These are phyloP conservation scores for Lotus japonicus DNA, from an alignment of 306 rosid genomes.

Conservation along the genomic window DNA sequence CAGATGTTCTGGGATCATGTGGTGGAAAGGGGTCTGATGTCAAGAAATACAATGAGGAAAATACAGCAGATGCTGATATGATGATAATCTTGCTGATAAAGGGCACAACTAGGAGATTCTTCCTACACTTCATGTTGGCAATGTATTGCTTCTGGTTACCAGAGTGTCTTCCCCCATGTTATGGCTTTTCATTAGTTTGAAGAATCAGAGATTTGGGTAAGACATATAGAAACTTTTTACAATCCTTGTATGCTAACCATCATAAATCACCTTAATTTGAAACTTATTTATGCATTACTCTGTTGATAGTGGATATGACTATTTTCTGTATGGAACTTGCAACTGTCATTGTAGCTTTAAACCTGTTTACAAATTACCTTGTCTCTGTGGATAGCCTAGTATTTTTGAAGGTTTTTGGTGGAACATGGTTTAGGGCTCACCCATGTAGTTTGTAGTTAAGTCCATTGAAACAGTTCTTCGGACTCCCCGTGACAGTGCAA, in stretches of 20 bases:
- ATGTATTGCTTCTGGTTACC: neutral
- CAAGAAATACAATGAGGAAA: constrained; percentile 49
- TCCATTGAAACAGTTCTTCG: no score
- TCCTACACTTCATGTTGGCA: neutral
- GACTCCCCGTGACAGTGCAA: no score
- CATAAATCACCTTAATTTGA: neutral
- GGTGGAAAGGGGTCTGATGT: constrained; percentile 61
- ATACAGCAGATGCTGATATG: constrained; percentile 36
- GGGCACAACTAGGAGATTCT: neutral
- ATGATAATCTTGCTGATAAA: neutral
- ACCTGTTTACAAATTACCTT: neutral
- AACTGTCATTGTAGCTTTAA: neutral
- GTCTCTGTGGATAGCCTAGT: neutral
- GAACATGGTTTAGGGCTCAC: no score
- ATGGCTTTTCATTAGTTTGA: neutral
- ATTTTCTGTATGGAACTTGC: neutral
- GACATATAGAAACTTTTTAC: neutral
- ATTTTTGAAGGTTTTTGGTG: no score
- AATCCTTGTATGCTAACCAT: neutral
- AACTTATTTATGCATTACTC: neutral
- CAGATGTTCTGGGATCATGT: constrained; percentile 63
- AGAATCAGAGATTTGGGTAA: neutral
- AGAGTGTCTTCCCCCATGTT: neutral
- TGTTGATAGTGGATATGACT: neutral
- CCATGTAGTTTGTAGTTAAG: no score